A percentile compares a stretch with the other conserved stretches of the same genome.
These are phyloP conservation scores for Cardiospermum halicacabum DNA, from an alignment of 345 rosid genomes.

Conservation along the genomic window DNA sequence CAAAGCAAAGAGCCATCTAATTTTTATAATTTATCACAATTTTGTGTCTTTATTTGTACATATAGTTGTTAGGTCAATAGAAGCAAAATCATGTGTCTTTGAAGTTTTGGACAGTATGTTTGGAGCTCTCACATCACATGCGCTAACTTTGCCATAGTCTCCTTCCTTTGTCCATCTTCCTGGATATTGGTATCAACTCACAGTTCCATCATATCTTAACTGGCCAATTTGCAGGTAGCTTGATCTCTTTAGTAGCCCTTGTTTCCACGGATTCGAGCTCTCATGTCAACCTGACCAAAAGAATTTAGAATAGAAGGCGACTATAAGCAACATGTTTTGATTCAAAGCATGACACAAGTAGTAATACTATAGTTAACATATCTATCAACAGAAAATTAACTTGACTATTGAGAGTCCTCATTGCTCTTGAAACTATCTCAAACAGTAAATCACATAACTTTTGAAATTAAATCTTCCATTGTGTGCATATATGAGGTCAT, in stretches of 20 bases:
- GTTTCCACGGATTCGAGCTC: constrained; percentile 96
- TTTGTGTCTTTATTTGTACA: not conserved
- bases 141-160: not conserved
- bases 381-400: not conserved
- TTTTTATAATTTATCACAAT: not conserved
- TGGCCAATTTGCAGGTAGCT: not conserved
- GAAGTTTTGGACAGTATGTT: not conserved
- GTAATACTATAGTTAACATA: not conserved
- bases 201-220: not conserved
- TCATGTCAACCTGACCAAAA: constrained; percentile 82
- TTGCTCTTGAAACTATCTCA: no score
- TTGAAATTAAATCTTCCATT: not conserved
- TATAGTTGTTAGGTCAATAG: not conserved
- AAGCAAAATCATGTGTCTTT: not conserved
- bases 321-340: not conserved
- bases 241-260: constrained; percentile 58
- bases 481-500: not conserved
- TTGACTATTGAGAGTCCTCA: no score
- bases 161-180: no score
- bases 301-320: not conserved
- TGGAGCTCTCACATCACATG: not conserved
- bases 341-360: not conserved
- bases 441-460: no score
- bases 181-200: not conserved
- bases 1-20: not conserved